phyloP scores from a whole-genome alignment of 2,329 filamentous ascomycete genomes.

The Pseudogymnoascus sp. region DNA sequence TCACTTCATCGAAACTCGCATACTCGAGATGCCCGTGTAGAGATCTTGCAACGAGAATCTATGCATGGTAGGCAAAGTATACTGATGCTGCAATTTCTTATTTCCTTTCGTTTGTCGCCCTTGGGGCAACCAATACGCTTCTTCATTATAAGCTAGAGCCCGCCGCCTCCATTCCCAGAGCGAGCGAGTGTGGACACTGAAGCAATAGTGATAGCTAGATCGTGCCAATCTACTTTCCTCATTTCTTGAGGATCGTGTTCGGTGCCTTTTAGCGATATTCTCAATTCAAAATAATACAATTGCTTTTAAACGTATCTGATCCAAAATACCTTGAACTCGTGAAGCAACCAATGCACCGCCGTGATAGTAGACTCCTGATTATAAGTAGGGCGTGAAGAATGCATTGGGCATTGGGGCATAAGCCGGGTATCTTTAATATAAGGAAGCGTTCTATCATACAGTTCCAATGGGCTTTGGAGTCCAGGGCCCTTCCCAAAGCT shows the following conservation, averaged over 20 bases:
- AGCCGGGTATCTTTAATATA: constrained; percentile 16
- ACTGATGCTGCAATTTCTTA: background rate
- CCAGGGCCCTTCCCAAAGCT: constrained; percentile 45
- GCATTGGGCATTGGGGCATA: background rate
- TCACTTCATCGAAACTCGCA: constrained; percentile 6
- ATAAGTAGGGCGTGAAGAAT: background rate
- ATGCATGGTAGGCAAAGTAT: background rate
- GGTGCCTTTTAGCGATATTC: constrained; percentile 1
- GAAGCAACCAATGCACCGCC: background rate
- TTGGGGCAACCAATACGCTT: constrained; percentile 9
- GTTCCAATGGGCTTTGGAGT: constrained; percentile 52
- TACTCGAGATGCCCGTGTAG: constrained; percentile 2
- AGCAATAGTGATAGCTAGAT: constrained; percentile 42
- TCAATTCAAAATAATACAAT: background rate
- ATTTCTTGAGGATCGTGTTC: constrained; percentile 6
- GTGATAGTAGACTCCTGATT: background rate
- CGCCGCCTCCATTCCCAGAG: constrained; percentile 43
- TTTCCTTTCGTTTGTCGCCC: background rate
- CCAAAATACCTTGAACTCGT: background rate
- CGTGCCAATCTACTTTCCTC: constrained; percentile 14
- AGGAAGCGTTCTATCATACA: constrained; percentile 30
- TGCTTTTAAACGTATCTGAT: background rate
- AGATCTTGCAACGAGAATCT: constrained; percentile 9
- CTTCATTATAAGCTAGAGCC: constrained; percentile 44
- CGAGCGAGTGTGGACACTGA: constrained; percentile 50